Evolutionary conservation across 2,329 filamentous ascomycete genomes (phyloP), one percentile per base, ranked within the genome.

Genomic region (Nemania sp.): DNA sequence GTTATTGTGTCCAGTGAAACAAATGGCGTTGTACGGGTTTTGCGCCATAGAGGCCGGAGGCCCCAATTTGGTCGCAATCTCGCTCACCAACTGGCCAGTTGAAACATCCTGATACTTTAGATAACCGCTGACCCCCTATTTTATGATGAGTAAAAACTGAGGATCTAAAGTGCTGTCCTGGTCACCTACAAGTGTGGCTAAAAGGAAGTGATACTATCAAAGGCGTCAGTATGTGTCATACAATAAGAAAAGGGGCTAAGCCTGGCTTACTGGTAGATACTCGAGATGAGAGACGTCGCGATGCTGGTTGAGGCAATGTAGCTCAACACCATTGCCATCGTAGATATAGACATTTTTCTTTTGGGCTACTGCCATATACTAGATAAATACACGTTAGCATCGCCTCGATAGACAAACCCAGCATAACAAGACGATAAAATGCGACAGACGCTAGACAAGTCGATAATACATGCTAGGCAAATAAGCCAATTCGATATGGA

Each of bases 341-440:
- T 99, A 99, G 66, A 99, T 97, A 79, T 97, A 99, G 65, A 95
- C 91, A 68, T 95, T 90, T 77, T 94, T 95, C 81, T 97, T 97
- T 78, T 99, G 94, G 46, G 95, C 92, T 49, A 67, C 56, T 35
- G 64, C 64, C 62, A 67, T 66, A 59, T 67, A 67, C 62, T 67
- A 55, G 20, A 52, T 5, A 1, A 29, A 32, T n/a, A 32, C 32
- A 21, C 15, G 42, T 65, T 21, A 64, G 61, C 12, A 51, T 39
- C 17, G 29, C n/a, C 40, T 12, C 17, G 20, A 34, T 25, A 12
- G 0, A 43, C 1, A 50, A 17, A 29, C 15, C 15, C 12, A 13
- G 2, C 17, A 21, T 29, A 20, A n/a, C n/a, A n/a, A n/a, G 11
- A 17, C 21, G 9, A n/a, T n/a, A n/a, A n/a, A n/a, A n/a, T n/a